Evolutionary conservation across 1,284 basidiomycete species (phyloP).

Genomic region (Trichosporon ovoides): DNA sequence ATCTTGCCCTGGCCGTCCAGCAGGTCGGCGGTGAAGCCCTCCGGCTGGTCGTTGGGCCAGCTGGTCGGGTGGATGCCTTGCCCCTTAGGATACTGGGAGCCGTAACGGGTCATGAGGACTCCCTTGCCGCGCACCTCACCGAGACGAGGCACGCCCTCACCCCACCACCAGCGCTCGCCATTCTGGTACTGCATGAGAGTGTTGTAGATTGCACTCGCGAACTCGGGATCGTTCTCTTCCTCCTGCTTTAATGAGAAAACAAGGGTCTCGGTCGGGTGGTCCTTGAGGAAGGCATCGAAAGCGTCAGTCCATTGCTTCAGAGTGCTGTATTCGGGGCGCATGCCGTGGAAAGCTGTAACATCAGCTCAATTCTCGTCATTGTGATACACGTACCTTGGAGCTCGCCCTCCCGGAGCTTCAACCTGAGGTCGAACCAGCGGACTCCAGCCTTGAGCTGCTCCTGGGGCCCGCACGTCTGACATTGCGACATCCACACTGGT

Average conservation of each 20-base stretch:
- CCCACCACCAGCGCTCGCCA: constrained; percentile 67
- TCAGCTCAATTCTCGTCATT: neutral
- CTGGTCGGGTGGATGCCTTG: constrained; percentile 72
- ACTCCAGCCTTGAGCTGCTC: constrained; percentile 55
- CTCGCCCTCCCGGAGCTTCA: constrained; percentile 60
- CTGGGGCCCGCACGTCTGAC: constrained; percentile 39
- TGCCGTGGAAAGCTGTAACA: constrained; percentile 66
- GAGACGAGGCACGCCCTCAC: constrained; percentile 67
- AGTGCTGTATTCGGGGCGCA: constrained; percentile 62
- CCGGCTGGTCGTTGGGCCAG: constrained; percentile 71
- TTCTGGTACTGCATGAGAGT: constrained; percentile 59
- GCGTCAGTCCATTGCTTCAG: constrained; percentile 56
- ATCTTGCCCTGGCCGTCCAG: constrained; percentile 52
- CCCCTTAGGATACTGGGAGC: constrained; percentile 39
- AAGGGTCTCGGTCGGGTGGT: constrained; percentile 62
- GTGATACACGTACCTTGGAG: constrained; percentile 34
- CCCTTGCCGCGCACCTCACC: constrained; percentile 77
- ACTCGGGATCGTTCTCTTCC: constrained; percentile 49
- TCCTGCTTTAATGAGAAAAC: constrained; percentile 85
- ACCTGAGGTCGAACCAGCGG: constrained; percentile 71
- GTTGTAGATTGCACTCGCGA: constrained; percentile 62
- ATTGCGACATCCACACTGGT: constrained; percentile 42
- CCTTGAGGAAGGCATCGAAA: constrained; percentile 62
- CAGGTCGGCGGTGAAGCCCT: constrained; percentile 54
- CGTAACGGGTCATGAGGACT: constrained; percentile 76